Evolutionary conservation across 2,329 filamentous ascomycete genomes (phyloP).

Genomic region (Colletotrichum noveboracense): DNA sequence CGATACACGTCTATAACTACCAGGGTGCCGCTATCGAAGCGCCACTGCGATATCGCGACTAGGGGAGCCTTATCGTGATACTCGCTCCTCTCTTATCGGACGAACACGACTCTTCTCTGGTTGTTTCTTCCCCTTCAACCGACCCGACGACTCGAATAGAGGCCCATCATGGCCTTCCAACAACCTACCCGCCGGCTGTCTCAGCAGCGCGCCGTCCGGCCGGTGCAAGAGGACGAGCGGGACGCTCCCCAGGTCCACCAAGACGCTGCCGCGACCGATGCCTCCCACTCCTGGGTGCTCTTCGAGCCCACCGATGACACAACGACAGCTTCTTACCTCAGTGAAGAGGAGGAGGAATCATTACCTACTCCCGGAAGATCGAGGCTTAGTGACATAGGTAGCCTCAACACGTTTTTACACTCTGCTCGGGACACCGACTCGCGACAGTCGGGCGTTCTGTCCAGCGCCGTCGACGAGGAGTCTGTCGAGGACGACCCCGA

Average conservation of each 20-base stretch:
- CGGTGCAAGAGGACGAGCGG: constrained; percentile 45
- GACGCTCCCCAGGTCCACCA: constrained; percentile 29
- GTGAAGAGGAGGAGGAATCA: constrained; percentile 69
- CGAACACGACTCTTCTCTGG: not conserved
- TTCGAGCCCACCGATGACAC: constrained; percentile 75
- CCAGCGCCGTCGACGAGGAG: constrained; percentile 39
- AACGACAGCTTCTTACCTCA: constrained; percentile 70
- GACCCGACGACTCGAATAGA: not conserved
- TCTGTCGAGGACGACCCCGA: constrained; percentile 73
- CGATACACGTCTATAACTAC: not conserved
- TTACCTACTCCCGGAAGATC: constrained; percentile 73
- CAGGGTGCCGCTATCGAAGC: not conserved
- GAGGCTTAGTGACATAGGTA: constrained; percentile 80
- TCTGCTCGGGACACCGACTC: constrained; percentile 58
- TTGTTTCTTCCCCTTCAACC: constrained; percentile 1
- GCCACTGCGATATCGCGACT: constrained; percentile 15
- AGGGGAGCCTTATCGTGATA: constrained; percentile 15
- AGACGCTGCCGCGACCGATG: constrained; percentile 35
- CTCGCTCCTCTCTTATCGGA: not conserved
- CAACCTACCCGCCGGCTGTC: constrained; percentile 60
- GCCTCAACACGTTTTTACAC: constrained; percentile 71
- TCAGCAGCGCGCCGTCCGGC: constrained; percentile 49
- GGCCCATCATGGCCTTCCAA: constrained; percentile 60
- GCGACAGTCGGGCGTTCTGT: constrained; percentile 41
- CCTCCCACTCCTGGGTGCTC: constrained; percentile 94